Percentiles rank a stretch among this genome's conserved stretches.
Evolutionary conservation across 129 eudicot genomes (phyloP).

Genomic region (sunflower (Helianthus annuus)): DNA sequence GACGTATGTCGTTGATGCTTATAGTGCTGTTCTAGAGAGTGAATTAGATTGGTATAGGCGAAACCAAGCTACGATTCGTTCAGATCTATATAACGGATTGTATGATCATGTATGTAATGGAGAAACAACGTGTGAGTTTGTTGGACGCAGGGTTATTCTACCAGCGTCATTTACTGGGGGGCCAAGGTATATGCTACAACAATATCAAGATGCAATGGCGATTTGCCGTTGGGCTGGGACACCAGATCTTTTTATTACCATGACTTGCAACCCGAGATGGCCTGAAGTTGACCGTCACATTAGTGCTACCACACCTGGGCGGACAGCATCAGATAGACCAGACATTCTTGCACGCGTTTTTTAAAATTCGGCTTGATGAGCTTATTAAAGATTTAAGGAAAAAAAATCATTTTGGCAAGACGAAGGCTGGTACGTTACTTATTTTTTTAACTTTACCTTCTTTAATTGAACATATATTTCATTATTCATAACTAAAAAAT

Average conservation of each 20-base stretch:
- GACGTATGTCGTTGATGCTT: too few species aligned
- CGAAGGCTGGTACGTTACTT: too few species aligned
- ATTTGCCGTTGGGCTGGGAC: background rate
- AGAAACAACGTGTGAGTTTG: background rate
- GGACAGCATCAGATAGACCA: background rate
- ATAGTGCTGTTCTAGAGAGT: too few species aligned
- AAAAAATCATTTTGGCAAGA: background rate
- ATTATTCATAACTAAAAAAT: too few species aligned
- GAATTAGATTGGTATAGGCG: too few species aligned
- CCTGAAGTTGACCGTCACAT: background rate
- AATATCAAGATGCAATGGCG: slow-evolving; percentile 1
- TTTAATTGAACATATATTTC: too few species aligned
- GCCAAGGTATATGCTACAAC: background rate
- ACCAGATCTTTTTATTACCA: background rate
- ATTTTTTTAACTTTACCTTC: too few species aligned
- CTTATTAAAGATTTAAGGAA: background rate
- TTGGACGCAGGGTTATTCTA: background rate
- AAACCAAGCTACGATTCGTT: too few species aligned
- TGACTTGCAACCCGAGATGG: slow-evolving; percentile 16
- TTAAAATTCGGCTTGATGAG: slow-evolving; percentile 5
- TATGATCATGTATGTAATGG: too few species aligned
- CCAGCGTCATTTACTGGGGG: background rate
- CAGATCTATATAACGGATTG: too few species aligned
- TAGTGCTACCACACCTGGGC: background rate
- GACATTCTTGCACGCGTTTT: background rate